Percentiles rank a stretch among this genome's conserved stretches.
These are phyloP conservation scores for Ogataea salicorniae DNA, from an alignment of 805 yeast genomes.

Conservation along the genomic window DNA sequence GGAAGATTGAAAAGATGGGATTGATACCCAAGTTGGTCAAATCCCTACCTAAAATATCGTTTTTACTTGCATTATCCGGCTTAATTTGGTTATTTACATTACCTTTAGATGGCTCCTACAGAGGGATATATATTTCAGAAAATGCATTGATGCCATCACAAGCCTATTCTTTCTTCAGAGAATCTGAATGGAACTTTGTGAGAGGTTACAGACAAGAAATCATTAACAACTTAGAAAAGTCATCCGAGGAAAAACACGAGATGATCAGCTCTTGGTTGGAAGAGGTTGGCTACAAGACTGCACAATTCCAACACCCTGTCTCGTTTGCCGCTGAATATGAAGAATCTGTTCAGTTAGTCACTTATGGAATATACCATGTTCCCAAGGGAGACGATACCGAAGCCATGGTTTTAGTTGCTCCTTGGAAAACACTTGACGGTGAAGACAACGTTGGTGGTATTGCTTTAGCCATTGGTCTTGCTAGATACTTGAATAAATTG, in stretches of 20 bases:
- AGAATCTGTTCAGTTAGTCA: conserved; percentile 18
- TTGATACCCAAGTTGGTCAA: conserved; percentile 41
- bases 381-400: conserved; percentile 97
- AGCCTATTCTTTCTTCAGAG: conserved; percentile 86
- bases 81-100: conserved; percentile 54
- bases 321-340: conserved; percentile 16
- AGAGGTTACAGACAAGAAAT: conserved; percentile 75
- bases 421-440: conserved; percentile 71
- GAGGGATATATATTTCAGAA: conserved; percentile 85
- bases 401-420: conserved; percentile 85
- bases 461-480: conserved; percentile 64
- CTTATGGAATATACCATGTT: conserved; percentile 83
- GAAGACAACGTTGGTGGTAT: conserved; percentile 75
- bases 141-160: conserved; percentile 97
- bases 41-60: conserved; percentile 39
- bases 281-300: conserved; percentile 68
- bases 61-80: conserved; percentile 41
- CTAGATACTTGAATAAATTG: conserved; percentile 78
- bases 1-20: conserved; percentile 39
- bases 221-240: conserved; percentile 31
- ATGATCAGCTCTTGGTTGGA: conserved; percentile 54
- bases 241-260: conserved; percentile 36
- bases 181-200: conserved; percentile 88
- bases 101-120: conserved; percentile 77
- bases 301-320: conserved; percentile 30